Evolutionary conservation across 2,329 filamentous ascomycete genomes (phyloP), one percentile per base, ranked within the genome.

Genomic region (Zarea fungicola): DNA sequence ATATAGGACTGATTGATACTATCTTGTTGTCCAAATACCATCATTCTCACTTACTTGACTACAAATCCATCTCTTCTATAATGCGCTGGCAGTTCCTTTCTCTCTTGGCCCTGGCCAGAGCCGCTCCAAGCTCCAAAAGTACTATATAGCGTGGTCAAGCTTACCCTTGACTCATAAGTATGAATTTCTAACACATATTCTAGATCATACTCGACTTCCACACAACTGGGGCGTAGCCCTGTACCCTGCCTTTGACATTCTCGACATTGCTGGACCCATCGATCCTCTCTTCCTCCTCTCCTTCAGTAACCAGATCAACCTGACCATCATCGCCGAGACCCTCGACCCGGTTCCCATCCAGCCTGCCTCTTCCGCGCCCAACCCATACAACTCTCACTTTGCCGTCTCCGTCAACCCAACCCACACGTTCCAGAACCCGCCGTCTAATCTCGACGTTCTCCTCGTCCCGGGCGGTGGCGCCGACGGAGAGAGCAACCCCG

Each of bases 381-480:
- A 18, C 10, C 5, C 5, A 13, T 35, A 14, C 5, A 21, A 21
- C 14, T 40, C 37, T 10, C 10, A 40, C 37, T 40, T 40, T 22
- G 37, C 18, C 19, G 18, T 22, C 9, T 6, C 29, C 41, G 35
- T 60, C 43, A 61, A 80, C 1, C 66, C 72, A 11, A 73, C 71
- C 5, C 65, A 69, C 58, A 84, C 80, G 1, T 81, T 80, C 56
- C 67, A 62, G 39, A 61, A 67, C 4, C 68, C 72, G 2, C 76
- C 74, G 1, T 65, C 64, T 4, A 68, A 72, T 3, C 74, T 74
- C 2, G 67, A 68, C 8, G 77, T 85, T 4, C 66, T 67, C 8
- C 77, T 85, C 4, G 67, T 87, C 13, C 60, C 87, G 10, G 63
- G 87, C 8, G 83, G 83, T 0, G 83, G 84, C 6, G 83, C 83